Conservation (phyloP, 2,329 filamentous ascomycete species). For the Diaporthe ilicicola region DNA sequence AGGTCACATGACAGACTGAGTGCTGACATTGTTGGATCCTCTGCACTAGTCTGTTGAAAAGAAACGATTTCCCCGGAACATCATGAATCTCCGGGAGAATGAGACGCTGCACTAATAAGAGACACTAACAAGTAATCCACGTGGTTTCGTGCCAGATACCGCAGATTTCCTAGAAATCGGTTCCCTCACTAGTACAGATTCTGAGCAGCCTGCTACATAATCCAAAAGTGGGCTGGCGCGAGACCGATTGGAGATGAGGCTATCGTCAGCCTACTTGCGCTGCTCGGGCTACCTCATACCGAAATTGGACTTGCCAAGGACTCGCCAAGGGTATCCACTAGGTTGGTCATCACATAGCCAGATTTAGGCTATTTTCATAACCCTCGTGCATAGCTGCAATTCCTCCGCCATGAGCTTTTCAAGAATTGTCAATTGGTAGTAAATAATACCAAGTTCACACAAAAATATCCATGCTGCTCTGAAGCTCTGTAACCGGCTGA, state of each 20-base stretch:
- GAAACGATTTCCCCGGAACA: neutral
- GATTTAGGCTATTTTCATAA: neutral
- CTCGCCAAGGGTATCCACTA: neutral
- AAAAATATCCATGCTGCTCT: neutral
- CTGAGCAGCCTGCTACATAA: neutral
- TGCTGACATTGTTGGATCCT: no score
- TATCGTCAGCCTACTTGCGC: neutral
- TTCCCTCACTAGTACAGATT: no score
- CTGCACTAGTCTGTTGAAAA: neutral
- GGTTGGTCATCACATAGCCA: neutral
- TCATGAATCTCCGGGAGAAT: neutral
- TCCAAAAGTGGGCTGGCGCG: no score
- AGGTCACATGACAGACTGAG: no score
- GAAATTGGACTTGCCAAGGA: neutral
- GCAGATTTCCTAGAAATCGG: neutral
- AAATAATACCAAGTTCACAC: neutral
- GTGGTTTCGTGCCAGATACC: neutral
- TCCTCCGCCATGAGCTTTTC: neutral
- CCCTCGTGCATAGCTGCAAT: neutral
- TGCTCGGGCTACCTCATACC: neutral
- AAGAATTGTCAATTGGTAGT: neutral
- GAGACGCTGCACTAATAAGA: neutral
- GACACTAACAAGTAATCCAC: neutral
- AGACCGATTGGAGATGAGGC: neutral
- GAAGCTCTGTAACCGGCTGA: neutral